Percentiles rank a stretch among this genome's conserved stretches.
These are phyloP conservation scores for Plasmodium relictum DNA, from an alignment of 169 alveolate genomes.

Conservation along the genomic window DNA sequence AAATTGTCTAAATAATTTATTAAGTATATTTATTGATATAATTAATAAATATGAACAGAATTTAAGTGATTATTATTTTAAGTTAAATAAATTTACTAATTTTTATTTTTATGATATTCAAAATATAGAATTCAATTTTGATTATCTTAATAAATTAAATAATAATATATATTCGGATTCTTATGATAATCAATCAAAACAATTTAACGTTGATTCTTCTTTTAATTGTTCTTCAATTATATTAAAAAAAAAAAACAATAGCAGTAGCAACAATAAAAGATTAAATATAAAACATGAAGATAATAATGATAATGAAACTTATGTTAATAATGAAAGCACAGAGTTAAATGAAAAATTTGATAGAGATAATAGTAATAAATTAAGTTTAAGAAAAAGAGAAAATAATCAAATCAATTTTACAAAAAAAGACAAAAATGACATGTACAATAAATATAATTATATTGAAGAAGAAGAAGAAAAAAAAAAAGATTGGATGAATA, in stretches of 20 bases:
- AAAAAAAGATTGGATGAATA: conserved; percentile 1
- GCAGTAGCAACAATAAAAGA: not conserved
- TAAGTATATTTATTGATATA: conserved; percentile 54
- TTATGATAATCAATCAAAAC: conserved; percentile 6
- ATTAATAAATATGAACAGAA: conserved; percentile 61
- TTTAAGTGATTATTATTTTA: conserved; percentile 48
- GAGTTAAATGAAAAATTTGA: not conserved
- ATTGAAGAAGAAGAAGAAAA: conserved; percentile 38
- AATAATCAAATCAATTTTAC: not conserved
- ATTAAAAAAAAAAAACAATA: not conserved
- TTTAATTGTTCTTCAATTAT: not conserved
- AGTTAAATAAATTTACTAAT: conserved; percentile 44
- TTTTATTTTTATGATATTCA: conserved; percentile 65
- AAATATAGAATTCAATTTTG: conserved; percentile 26
- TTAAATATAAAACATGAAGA: not conserved
- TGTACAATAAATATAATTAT: conserved; percentile 11
- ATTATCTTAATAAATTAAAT: conserved; percentile 35
- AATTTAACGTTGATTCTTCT: not conserved
- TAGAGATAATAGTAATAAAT: not conserved
- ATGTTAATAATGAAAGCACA: conserved; percentile 4
- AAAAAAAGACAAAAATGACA: conserved; percentile 8
- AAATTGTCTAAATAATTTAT: conserved; percentile 27
- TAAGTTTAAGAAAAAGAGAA: conserved; percentile 13
- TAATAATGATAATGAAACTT: not conserved
- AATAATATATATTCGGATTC: conserved; percentile 22